phyloP scores from a whole-genome alignment of 2,329 filamentous ascomycete genomes.

The Camillea tinctor region DNA sequence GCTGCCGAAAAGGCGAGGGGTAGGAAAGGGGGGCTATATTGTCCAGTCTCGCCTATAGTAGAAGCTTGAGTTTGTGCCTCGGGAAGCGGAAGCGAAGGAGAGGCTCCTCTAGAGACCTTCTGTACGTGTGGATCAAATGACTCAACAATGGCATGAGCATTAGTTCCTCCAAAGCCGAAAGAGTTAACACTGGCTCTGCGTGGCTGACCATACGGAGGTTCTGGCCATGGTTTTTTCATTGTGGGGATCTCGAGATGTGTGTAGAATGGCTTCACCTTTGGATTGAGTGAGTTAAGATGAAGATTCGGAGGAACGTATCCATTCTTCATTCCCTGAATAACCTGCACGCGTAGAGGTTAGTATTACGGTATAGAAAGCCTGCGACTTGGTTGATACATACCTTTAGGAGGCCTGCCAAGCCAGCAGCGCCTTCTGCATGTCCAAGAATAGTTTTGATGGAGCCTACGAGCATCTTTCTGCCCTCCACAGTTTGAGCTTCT shows the following conservation, averaged over 20 bases:
- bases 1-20: slow-evolving; percentile 40
- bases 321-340: slow-evolving; percentile 41
- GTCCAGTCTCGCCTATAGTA: neutral
- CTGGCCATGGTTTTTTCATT: slow-evolving; percentile 33
- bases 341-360: slow-evolving; percentile 6
- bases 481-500: neutral
- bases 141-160: slow-evolving; percentile 45
- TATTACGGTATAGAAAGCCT: neutral
- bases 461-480: slow-evolving; percentile 36
- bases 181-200: slow-evolving; percentile 44
- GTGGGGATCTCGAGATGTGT: slow-evolving; percentile 36
- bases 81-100: neutral
- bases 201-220: slow-evolving; percentile 34
- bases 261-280: slow-evolving; percentile 38
- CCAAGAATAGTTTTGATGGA: slow-evolving; percentile 47
- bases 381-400: neutral
- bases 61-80: neutral
- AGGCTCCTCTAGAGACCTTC: neutral
- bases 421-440: slow-evolving; percentile 50
- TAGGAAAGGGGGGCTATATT: slow-evolving; percentile 16
- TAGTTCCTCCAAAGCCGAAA: slow-evolving; percentile 46
- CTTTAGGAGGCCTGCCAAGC: slow-evolving; percentile 48
- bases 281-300: slow-evolving; percentile 41
- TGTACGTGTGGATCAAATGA: slow-evolving; percentile 36
- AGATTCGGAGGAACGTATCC: slow-evolving; percentile 42